A percentile compares a stretch with the other conserved stretches of the same genome.
Evolutionary conservation across 495 filamentous ascomycete genomes (phyloP).

Genomic region (Penicillium roqueforti): DNA sequence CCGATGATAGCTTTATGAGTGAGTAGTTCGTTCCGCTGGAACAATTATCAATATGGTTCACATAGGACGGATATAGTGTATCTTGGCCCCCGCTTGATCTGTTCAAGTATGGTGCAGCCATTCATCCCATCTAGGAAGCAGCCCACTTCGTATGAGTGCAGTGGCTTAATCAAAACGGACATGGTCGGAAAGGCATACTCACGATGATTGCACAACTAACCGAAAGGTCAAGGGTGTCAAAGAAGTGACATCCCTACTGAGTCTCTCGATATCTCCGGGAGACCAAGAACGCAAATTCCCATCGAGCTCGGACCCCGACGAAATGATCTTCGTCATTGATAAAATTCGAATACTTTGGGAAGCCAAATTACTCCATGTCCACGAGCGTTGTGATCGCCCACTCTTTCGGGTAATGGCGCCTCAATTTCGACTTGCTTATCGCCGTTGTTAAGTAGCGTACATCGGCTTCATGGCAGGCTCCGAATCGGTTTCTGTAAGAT

Average conservation of each 20-base stretch:
- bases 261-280: not conserved
- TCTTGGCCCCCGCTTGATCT: not conserved
- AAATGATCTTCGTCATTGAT: not conserved
- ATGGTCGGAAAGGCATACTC: not conserved
- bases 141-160: not conserved
- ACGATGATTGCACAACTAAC: not conserved
- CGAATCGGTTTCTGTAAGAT: not conserved
- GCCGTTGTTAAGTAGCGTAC: not conserved
- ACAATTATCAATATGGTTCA: not conserved
- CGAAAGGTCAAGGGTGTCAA: not conserved
- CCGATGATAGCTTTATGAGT: not conserved
- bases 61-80: not conserved
- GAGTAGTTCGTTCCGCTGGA: no score
- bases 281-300: not conserved
- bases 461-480: not conserved
- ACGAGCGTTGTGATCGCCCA: not conserved
- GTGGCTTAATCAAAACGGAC: not conserved
- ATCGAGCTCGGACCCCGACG: not conserved
- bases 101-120: not conserved
- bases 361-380: not conserved
- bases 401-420: not conserved
- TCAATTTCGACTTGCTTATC: not conserved
- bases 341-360: not conserved
- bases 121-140: not conserved
- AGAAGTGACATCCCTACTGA: not conserved